phyloP scores from a whole-genome alignment of 2,329 filamentous ascomycete genomes.

The Laburnicola sp. region DNA sequence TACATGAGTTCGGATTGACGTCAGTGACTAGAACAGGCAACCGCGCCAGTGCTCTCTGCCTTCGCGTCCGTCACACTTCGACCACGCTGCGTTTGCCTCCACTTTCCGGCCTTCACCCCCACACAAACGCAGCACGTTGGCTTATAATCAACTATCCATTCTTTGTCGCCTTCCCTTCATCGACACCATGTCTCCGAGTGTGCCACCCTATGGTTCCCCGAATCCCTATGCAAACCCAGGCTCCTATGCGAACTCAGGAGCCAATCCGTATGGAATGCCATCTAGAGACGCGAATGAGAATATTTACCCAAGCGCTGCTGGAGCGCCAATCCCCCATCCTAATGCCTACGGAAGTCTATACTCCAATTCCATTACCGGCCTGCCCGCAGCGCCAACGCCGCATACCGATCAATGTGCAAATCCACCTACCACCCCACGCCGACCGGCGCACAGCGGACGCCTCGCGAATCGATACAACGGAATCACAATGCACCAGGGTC shows the following conservation, averaged over 20 bases:
- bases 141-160: background rate
- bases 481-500: background rate
- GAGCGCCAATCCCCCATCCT: background rate
- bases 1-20: background rate
- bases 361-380: too few species aligned
- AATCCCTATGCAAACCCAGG: background rate
- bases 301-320: background rate
- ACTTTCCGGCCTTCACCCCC: background rate
- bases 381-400: too few species aligned
- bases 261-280: background rate
- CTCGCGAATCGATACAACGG: slow-evolving; percentile 1
- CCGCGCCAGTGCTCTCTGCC: background rate
- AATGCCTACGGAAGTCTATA: too few species aligned
- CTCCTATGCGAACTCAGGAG: too few species aligned
- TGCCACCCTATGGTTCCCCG: background rate
- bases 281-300: too few species aligned
- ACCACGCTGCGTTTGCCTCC: background rate
- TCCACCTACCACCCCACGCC: background rate
- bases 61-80: background rate
- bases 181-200: background rate
- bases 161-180: background rate
- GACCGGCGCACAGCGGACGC: background rate
- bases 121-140: background rate
- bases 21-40: background rate
- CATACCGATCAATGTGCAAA: background rate